Percentiles rank a stretch among this genome's conserved stretches.
Conservation (phyloP, 2,329 filamentous ascomycete species). For the Tolypocladium pustulatum region DNA sequence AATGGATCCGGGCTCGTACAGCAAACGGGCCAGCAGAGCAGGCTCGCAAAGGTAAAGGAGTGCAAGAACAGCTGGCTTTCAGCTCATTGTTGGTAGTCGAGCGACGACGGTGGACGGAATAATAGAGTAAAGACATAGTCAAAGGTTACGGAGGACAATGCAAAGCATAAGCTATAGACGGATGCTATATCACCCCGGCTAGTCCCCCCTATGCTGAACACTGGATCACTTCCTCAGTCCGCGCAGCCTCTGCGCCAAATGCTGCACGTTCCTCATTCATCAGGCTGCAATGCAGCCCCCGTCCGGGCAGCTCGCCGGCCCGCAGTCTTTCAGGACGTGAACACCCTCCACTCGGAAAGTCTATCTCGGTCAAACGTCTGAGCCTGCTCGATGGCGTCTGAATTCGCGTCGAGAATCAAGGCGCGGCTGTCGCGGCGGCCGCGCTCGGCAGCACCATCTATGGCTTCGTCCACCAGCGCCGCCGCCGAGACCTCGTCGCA, state of each 20-base stretch:
- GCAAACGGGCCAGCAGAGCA: background rate
- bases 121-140: background rate
- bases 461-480: constrained; percentile 20
- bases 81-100: background rate
- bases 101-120: background rate
- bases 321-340: background rate
- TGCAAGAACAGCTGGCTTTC: background rate
- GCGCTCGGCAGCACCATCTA: constrained; percentile 27
- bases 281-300: background rate
- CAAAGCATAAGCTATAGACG: background rate
- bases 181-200: background rate
- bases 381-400: constrained; percentile 26
- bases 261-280: background rate
- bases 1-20: background rate
- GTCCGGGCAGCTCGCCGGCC: background rate
- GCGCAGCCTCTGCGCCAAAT: background rate
- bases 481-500: constrained; percentile 10
- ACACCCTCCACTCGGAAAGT: background rate
- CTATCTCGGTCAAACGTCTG: background rate
- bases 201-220: background rate
- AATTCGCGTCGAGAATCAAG: constrained; percentile 35
- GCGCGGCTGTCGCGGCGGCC: constrained; percentile 32
- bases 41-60: background rate
- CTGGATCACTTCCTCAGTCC: background rate
- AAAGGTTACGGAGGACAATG: background rate